Base-by-base conservation (phyloP, 164 flowering plant species). In the Chimonanthus salicifolius region DNA sequence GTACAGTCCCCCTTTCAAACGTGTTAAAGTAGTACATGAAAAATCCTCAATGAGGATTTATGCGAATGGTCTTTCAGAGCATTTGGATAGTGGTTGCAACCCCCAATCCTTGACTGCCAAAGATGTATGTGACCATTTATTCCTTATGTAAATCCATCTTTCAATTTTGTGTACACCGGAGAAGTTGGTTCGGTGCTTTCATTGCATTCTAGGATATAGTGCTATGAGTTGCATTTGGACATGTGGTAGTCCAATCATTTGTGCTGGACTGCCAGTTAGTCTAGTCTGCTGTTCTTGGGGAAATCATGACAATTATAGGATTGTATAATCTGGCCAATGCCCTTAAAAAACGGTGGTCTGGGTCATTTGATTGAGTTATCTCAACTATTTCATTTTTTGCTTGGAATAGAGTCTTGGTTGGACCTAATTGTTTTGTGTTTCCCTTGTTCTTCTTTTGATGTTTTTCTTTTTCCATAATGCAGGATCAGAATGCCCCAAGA, bases 1-100 rank as follows among this genome's bases (percentile, higher is more conserved):
- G 69, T 75, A 78, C n/a, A 76, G 82, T 72, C 85, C 88, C 68
- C 77, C 82, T 70, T 81, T 82, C 64, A 91, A 91, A 76, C 82
- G 92, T 72, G 69, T 81, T 62, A 91, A 86, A 83, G 70, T 78
- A 67, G 92, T 84, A 75, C 82, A 81, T 64, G 94, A 83, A 68
- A 87, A 74, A 54, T 68, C 75, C 21, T 78, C 84, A 69, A 72
- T 62, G 21, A 72, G 70, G 65, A 71, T 51, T 62, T 81, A 69
- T 71, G 79, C 72, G 70, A 70, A 72, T 75, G 73, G 67, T 5
- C 62, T 65, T 65, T 58, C 70, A 45, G 84, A 79, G 67, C 80
- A 58, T 76, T 75, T 80, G 58, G 83, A 84, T 73, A 84, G 80
- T 62, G 85, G 78, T 72, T 75, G 77, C 82, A 74, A 80, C 58